phyloP scores from a whole-genome alignment of 23 red algal genomes.

The Gracilaria gracilis region DNA sequence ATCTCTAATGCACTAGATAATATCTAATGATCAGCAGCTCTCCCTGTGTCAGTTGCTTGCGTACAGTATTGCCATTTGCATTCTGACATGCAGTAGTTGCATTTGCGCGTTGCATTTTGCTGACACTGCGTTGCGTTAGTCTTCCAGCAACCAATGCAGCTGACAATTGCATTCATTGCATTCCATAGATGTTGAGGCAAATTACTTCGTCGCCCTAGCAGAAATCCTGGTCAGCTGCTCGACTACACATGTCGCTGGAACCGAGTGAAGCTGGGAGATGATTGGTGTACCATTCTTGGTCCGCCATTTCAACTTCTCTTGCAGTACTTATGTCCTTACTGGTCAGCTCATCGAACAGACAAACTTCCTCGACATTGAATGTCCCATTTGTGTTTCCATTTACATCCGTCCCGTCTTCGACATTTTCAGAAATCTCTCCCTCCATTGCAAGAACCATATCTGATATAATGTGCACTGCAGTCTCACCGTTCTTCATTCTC shows the following conservation, averaged over 20 bases:
- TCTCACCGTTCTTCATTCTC: not conserved
- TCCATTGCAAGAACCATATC: slow-evolving; percentile 33
- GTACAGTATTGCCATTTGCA: too few species aligned
- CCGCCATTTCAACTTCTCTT: not conserved
- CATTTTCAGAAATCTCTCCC: not conserved
- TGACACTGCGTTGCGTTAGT: too few species aligned
- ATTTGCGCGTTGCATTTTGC: too few species aligned
- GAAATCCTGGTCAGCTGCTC: not conserved
- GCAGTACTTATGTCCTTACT: not conserved
- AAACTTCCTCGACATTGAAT: slow-evolving; percentile 9
- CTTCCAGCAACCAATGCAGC: too few species aligned
- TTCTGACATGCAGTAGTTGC: too few species aligned
- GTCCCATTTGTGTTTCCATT: too few species aligned
- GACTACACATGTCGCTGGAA: not conserved
- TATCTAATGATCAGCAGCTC: too few species aligned
- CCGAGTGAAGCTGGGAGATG: not conserved
- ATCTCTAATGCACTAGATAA: too few species aligned
- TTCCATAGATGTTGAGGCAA: slow-evolving; percentile 6
- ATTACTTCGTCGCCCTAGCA: not conserved
- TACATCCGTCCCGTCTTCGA: not conserved
- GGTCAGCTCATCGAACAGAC: not conserved
- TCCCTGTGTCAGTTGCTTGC: too few species aligned
- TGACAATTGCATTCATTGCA: too few species aligned
- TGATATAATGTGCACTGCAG: slow-evolving; percentile 10
- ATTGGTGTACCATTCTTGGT: slow-evolving; percentile 29